Base-by-base conservation (phyloP, 768 basidiomycete genomes). In the Austroboletus festivus region DNA sequence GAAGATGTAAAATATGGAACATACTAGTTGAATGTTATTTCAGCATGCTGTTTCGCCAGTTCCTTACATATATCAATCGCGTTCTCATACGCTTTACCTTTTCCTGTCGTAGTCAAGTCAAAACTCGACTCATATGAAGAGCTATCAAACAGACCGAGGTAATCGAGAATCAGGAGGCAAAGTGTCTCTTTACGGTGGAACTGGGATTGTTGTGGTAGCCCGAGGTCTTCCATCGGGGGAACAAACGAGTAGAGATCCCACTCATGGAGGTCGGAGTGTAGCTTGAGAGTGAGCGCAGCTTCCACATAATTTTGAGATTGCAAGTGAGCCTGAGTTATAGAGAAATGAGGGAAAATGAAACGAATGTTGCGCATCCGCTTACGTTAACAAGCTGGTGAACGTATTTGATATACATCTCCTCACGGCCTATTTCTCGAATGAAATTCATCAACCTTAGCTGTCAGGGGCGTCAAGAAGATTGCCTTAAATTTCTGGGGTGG, bases 1-100 rank as follows among this genome's bases (percentile, higher is more conserved):
- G n/a, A n/a, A n/a, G n/a, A 23, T 42, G n/a, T 24, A 13, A 47
- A 41, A 26, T 22, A 19, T 13, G 3, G 18, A 12, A 51, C 86
- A 38, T 71, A 93, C 86, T 93, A 93, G 65, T 94, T 89, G 73
- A 89, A 95, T 6, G 93, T 92, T 46, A 91, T 78, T 63, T 86
- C 84, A 15, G 87, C 79, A 70, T 97, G 94, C 64, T 97, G 93
- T 51, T 73, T 81, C 13, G 86, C 86, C 21, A 98, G 71, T 58
- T 97, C 95, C 69, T 89, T 90, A 71, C 91, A 94, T 42, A 97
- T 87, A 40, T 91, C 88, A 48, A 96, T 83, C 3, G 93, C 95
- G 44, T 80, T 86, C 68, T 98, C 95, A 81, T 92, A 98, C n/a
- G 95, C 94, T 60, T 95, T 93, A 10, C 94, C 95, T 68, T 93